Evolutionary conservation across 192 early-diverging fungal genomes (phyloP).

Genomic region (Backusella mclennaniae): DNA sequence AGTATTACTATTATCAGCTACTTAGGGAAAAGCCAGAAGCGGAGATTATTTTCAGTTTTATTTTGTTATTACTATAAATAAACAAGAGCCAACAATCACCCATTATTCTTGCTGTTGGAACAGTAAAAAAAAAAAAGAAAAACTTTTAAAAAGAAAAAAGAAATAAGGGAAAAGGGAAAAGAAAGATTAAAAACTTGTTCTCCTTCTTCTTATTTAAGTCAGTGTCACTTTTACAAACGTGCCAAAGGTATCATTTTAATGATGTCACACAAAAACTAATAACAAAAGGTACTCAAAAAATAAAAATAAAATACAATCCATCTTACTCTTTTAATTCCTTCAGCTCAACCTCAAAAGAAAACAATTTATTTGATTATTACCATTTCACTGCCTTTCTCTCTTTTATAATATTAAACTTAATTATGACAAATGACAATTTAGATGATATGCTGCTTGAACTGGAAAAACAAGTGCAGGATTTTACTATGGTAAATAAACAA

Average conservation of each 20-base stretch:
- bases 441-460: not conserved
- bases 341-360: not conserved
- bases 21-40: not conserved
- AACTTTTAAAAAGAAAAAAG: not conserved
- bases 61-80: not conserved
- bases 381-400: not conserved
- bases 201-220: not conserved
- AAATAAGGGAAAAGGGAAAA: not conserved
- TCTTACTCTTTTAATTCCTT: not conserved
- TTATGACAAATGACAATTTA: not conserved
- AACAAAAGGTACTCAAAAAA: not conserved
- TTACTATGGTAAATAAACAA: not conserved
- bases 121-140: not conserved
- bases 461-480: not conserved
- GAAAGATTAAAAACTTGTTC: not conserved
- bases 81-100: not conserved
- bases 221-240: conserved; percentile 3
- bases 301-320: not conserved
- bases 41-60: not conserved
- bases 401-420: not conserved
- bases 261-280: conserved; percentile 3
- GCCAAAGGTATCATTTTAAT: not conserved
- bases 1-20: too few relatives aligned
- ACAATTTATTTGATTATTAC: not conserved
- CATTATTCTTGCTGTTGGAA: not conserved